These are phyloP conservation scores for Cerioporus squamosus DNA, from an alignment of 1,284 basidiomycete genomes.

Conservation along the genomic window DNA sequence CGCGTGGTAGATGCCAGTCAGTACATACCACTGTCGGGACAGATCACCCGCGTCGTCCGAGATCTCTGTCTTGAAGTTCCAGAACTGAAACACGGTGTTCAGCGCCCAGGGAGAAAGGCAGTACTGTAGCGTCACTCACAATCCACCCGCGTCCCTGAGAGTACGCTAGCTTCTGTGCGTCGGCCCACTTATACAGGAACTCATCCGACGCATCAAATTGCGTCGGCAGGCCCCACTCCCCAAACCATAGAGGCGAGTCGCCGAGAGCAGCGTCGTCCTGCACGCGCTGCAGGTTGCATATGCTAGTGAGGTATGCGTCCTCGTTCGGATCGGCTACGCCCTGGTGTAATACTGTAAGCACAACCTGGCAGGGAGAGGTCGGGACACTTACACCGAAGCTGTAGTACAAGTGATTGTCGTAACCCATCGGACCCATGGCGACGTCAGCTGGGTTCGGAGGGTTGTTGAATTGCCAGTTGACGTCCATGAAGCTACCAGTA, in stretches of 20 bases:
- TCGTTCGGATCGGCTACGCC: slow-evolving; percentile 71
- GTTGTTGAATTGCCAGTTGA: slow-evolving; percentile 72
- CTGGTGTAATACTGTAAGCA: slow-evolving; percentile 35
- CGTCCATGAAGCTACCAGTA: slow-evolving; percentile 70
- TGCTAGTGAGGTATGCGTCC: slow-evolving; percentile 64
- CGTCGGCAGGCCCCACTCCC: slow-evolving; percentile 75
- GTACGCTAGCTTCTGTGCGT: slow-evolving; percentile 76
- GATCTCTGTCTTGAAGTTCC: slow-evolving; percentile 77
- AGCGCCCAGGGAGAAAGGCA: background rate
- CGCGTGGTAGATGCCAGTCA: background rate
- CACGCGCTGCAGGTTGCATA: slow-evolving; percentile 67
- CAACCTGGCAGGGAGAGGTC: rapidly evolving
- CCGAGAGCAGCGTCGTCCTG: slow-evolving; percentile 50
- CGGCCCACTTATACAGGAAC: slow-evolving; percentile 75
- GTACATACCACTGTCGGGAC: slow-evolving; percentile 60
- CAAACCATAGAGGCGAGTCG: slow-evolving; percentile 52
- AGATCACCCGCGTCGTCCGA: slow-evolving; percentile 52
- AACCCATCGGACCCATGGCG: slow-evolving; percentile 68
- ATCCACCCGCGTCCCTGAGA: slow-evolving; percentile 71
- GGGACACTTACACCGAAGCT: slow-evolving; percentile 59
- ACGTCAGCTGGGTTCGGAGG: slow-evolving; percentile 73
- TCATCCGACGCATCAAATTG: slow-evolving; percentile 66
- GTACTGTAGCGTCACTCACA: slow-evolving; percentile 41
- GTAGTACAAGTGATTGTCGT: slow-evolving; percentile 84
- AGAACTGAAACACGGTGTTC: slow-evolving; percentile 51